Conservation (phyloP, 305 asterid genomes). For the Lippia alba region DNA sequence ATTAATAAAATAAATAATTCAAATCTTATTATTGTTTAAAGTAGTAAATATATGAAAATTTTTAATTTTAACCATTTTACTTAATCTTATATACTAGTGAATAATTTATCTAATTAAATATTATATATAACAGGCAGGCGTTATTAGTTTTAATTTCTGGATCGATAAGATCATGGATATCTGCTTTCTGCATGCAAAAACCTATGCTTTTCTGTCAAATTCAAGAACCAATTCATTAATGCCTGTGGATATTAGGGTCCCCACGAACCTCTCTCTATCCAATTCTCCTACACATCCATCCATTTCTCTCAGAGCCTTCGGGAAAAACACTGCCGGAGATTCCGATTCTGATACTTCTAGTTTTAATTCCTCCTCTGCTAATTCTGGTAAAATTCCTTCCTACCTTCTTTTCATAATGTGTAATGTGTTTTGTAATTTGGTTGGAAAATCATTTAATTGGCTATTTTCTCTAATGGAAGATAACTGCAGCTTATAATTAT, state of each 20-base stretch:
- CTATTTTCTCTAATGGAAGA: too few relatives aligned
- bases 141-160: too few relatives aligned
- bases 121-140: too few relatives aligned
- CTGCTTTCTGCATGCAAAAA: constrained; percentile 49
- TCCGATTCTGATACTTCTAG: constrained; percentile 38
- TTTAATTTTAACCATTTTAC: too few relatives aligned
- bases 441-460: too few relatives aligned
- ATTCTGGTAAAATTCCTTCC: constrained; percentile 44
- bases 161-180: constrained; percentile 49
- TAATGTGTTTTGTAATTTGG: neutral
- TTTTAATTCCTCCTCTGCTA: constrained; percentile 47
- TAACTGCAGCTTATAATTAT: too few relatives aligned
- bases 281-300: constrained; percentile 41
- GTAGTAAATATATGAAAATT: too few relatives aligned
- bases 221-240: constrained; percentile 34
- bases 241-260: constrained; percentile 40
- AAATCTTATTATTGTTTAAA: too few relatives aligned
- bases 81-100: too few relatives aligned
- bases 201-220: constrained; percentile 45
- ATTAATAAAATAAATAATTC: too few relatives aligned
- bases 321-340: constrained; percentile 47
- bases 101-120: too few relatives aligned
- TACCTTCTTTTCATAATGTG: neutral
- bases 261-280: constrained; percentile 31
- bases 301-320: constrained; percentile 48